Base-by-base conservation (phyloP, 2,329 filamentous ascomycete species). In the Diatrype stigma region DNA sequence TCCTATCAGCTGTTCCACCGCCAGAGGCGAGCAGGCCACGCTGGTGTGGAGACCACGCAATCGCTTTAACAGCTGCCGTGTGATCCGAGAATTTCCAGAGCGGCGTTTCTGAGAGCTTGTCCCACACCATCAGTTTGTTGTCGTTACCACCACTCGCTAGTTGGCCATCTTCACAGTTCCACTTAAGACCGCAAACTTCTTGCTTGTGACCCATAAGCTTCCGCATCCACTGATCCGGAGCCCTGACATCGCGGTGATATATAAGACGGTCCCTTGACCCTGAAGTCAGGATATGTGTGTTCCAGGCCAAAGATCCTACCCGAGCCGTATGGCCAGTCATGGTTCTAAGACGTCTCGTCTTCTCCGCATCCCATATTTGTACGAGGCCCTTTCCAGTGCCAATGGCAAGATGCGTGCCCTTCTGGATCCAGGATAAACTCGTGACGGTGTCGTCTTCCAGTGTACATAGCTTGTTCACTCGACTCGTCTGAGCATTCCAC, bases 111-210 rank as follows among this genome's bases (percentile, higher is more conserved):
- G 86, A 90, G 52, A 96, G 79, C 67, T 95, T 95, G 63, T 99
- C 94, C 94, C 94, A 99, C 22, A 99, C 91, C 82, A 97, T 94
- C 44, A 99, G 79, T 68, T 97, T 97, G 74, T 99, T 99, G 74
- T 99, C 94, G 69, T 99, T 99, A 6, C 94, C 94, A 46, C 94
- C 94, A 50, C 90, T 96, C 12, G 94, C 94, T 23, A 99, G 79
- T 68, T 99, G 94, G 5, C 91, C 89, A 63, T 96, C 93, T 60
- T 97, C 92, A 51, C 89, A 89, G 63, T 99, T 99, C 94, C 94
- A 99, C 63, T 92, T 92, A 47, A 99, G 74, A 8, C 94, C 94
- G 66, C 94, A 99, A 12, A 99, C 90, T 72, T 99, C 94, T 72
- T 99, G 94, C 70, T 97, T 99, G 70, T 99, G 94, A 7, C 94